These are phyloP conservation scores for Sarocladiaceae sp. DNA, from an alignment of 2,329 filamentous ascomycete genomes.

Conservation along the genomic window DNA sequence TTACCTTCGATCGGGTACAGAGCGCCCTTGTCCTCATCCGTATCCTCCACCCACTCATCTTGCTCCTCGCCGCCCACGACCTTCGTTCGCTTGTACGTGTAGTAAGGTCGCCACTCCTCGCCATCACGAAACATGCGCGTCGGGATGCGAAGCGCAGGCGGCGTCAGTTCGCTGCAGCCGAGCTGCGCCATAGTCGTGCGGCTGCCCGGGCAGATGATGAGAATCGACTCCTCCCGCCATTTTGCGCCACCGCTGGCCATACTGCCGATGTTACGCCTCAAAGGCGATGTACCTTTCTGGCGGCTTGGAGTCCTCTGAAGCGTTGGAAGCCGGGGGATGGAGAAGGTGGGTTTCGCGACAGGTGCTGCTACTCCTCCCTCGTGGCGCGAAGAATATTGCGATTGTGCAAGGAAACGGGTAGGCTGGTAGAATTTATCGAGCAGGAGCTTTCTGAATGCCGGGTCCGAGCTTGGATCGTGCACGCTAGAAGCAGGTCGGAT, in stretches of 20 bases:
- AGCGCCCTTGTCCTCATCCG: constrained; percentile 79
- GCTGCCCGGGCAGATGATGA: constrained; percentile 75
- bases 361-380: constrained; percentile 7
- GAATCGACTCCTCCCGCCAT: constrained; percentile 59
- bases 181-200: constrained; percentile 87
- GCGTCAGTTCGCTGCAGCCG: constrained; percentile 84
- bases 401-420: not conserved
- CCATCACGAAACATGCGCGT: constrained; percentile 94
- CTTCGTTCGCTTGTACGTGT: constrained; percentile 63
- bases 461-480: not conserved
- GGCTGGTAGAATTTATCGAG: not conserved
- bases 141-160: constrained; percentile 75
- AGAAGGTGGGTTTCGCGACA: constrained; percentile 5
- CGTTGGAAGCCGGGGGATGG: constrained; percentile 7
- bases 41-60: constrained; percentile 80
- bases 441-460: not conserved
- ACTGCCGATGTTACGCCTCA: constrained; percentile 13
- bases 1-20: constrained; percentile 72
- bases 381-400: not conserved
- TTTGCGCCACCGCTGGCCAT: constrained; percentile 54
- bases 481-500: not conserved
- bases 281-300: constrained; percentile 6
- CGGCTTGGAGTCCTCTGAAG: constrained; percentile 10
- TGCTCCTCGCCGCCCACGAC: constrained; percentile 41
- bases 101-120: constrained; percentile 69